phyloP scores from a whole-genome alignment of 1,284 basidiomycete genomes.

The Ustilago shanxiensis region DNA sequence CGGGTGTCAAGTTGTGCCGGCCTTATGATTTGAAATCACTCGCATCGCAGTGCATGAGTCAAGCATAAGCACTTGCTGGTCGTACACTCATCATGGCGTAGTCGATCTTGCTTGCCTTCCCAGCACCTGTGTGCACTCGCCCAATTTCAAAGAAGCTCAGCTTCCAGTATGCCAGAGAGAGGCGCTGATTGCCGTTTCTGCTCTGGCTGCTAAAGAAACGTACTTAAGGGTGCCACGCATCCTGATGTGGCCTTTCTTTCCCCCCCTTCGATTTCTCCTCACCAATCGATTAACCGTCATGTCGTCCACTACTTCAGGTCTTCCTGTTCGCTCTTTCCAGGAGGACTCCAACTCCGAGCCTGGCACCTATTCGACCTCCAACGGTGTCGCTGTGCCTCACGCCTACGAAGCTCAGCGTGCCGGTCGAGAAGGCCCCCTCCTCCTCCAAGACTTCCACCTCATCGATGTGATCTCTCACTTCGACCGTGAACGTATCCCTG shows the following conservation, averaged over 20 bases:
- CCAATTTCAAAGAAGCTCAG: no score
- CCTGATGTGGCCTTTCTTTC: neutral
- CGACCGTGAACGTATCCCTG: conserved; percentile 67
- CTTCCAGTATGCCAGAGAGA: no score
- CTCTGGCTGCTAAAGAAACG: neutral
- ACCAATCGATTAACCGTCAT: conserved; percentile 10
- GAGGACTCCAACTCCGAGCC: conserved; percentile 36
- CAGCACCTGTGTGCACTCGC: no score
- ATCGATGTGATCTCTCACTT: conserved; percentile 57
- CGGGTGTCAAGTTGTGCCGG: conserved; percentile 2
- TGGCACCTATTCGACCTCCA: conserved; percentile 51
- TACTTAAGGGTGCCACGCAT: neutral
- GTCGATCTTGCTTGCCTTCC: neutral
- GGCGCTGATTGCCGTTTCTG: neutral
- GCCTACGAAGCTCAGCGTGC: conserved; percentile 83
- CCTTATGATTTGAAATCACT: neutral
- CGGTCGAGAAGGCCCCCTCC: conserved; percentile 81
- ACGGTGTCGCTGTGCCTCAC: conserved; percentile 70
- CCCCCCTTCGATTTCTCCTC: neutral
- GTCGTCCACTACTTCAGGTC: conserved; percentile 36
- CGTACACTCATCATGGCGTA: conserved; percentile 4
- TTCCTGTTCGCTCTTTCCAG: conserved; percentile 34
- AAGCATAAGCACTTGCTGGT: neutral
- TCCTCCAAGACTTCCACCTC: conserved; percentile 76
- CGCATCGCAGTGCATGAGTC: neutral